phyloP scores from a whole-genome alignment of 2,329 filamentous ascomycete species.

The Elsinoe fawcettii region DNA sequence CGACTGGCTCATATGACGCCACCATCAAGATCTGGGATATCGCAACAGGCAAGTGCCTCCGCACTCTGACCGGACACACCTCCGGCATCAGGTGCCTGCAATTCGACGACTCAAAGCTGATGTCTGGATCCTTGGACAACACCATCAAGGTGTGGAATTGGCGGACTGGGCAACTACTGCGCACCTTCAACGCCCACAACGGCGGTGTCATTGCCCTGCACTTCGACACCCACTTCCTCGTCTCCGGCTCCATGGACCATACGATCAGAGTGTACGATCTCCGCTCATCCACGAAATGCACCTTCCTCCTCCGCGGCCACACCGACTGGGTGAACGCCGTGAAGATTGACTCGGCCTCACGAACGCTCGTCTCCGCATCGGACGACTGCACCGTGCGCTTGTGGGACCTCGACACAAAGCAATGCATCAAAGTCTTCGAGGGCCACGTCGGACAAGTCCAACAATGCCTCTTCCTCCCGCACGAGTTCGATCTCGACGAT shows the following conservation, averaged over 20 bases:
- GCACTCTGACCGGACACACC: conserved; percentile 76
- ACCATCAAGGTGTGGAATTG: conserved; percentile 95
- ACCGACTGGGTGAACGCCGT: conserved; percentile 97
- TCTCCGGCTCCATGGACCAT: conserved; percentile 81
- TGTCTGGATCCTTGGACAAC: conserved; percentile 80
- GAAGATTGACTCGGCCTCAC: conserved; percentile 61
- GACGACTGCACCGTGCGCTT: conserved; percentile 87
- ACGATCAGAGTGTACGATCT: conserved; percentile 83
- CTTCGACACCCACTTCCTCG: conserved; percentile 75
- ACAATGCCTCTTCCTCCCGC: conserved; percentile 74
- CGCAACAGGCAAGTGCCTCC: conserved; percentile 74
- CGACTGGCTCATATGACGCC: conserved; percentile 88
- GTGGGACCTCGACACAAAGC: conserved; percentile 82
- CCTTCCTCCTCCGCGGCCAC: conserved; percentile 74
- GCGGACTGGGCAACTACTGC: conserved; percentile 80
- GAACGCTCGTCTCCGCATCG: conserved; percentile 84
- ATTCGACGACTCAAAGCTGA: conserved; percentile 85
- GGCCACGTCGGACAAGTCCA: conserved; percentile 95
- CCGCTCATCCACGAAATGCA: conserved; percentile 66
- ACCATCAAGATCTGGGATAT: conserved; percentile 97
- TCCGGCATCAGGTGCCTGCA: conserved; percentile 81
- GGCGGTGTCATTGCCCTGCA: conserved; percentile 81
- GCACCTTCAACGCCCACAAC: conserved; percentile 69
- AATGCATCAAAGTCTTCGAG: conserved; percentile 68
- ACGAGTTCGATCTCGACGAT: conserved; percentile 84